Conservation (phyloP, 2,329 filamentous ascomycete species). For the Dendryphion nanum region DNA sequence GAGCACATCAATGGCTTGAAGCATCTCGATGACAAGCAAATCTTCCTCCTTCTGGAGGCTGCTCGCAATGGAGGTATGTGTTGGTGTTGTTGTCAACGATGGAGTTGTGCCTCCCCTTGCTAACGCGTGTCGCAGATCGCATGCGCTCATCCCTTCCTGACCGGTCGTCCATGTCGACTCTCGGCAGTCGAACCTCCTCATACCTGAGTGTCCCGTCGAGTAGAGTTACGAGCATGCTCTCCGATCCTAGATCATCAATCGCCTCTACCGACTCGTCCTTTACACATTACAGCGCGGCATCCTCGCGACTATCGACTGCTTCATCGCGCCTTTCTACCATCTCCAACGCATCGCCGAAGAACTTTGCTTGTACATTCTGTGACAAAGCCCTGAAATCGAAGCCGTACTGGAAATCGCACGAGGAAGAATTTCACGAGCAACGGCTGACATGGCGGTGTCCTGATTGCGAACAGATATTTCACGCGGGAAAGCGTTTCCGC, state of each 20-base stretch:
- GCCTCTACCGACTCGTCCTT: slow-evolving; percentile 39
- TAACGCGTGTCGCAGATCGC: slow-evolving; percentile 29
- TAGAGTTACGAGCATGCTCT: slow-evolving; percentile 37
- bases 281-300: slow-evolving; percentile 37
- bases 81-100: slow-evolving; percentile 7
- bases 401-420: slow-evolving; percentile 69
- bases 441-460: slow-evolving; percentile 67
- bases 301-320: slow-evolving; percentile 36
- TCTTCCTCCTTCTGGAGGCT: slow-evolving; percentile 36
- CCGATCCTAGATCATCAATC: slow-evolving; percentile 37
- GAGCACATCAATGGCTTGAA: slow-evolving; percentile 41
- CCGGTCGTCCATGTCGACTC: slow-evolving; percentile 36
- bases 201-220: slow-evolving; percentile 39
- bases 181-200: slow-evolving; percentile 36
- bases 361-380: slow-evolving; percentile 48
- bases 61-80: slow-evolving; percentile 39
- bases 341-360: slow-evolving; percentile 35
- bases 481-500: slow-evolving; percentile 67
- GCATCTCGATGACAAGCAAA: slow-evolving; percentile 41
- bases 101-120: slow-evolving; percentile 11
- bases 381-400: slow-evolving; percentile 67
- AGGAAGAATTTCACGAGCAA: slow-evolving; percentile 68
- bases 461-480: slow-evolving; percentile 67
- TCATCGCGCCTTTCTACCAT: slow-evolving; percentile 38
- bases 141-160: slow-evolving; percentile 34